phyloP scores from a whole-genome alignment of 2,329 filamentous ascomycete species.

The Diaporthe amygdali region DNA sequence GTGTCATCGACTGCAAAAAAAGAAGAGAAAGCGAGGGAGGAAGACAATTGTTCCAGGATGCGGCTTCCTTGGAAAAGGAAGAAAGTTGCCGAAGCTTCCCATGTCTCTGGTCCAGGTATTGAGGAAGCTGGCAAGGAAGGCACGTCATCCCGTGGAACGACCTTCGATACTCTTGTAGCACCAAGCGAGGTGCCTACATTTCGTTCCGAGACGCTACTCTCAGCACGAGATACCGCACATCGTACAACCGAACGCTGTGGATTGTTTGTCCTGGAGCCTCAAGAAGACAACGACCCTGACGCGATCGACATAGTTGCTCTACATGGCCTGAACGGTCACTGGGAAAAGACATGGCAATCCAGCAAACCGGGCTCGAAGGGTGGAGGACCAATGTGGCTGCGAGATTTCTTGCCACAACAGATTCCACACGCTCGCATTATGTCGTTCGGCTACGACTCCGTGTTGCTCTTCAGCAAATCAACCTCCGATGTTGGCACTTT shows the following conservation, averaged over 20 bases:
- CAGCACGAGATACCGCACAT: not conserved
- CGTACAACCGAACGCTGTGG: not conserved
- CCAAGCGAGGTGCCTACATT: not conserved
- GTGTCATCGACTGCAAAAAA: not conserved
- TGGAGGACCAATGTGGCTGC: conserved; percentile 4
- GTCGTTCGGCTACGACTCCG: conserved; percentile 23
- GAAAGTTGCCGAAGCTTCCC: not conserved
- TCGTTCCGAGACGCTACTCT: not conserved
- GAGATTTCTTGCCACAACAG: conserved; percentile 14
- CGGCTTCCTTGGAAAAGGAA: not conserved
- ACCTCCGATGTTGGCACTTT: conserved; percentile 8
- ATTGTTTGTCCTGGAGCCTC: not conserved
- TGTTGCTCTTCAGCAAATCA: conserved; percentile 23
- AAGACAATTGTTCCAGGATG: not conserved
- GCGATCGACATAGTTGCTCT: conserved; percentile 15
- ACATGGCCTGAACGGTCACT: conserved; percentile 16
- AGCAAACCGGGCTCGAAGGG: not conserved
- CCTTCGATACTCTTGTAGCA: not conserved
- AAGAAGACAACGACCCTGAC: conserved; percentile 8
- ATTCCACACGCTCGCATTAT: conserved; percentile 28
- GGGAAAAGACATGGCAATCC: conserved; percentile 18
- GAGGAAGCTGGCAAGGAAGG: not conserved
- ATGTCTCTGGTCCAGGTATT: not conserved
- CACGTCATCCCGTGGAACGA: not conserved
- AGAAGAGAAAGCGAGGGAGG: not conserved